phyloP scores from a whole-genome alignment of 495 filamentous ascomycete species.

The Talaromyces trachyspermus region DNA sequence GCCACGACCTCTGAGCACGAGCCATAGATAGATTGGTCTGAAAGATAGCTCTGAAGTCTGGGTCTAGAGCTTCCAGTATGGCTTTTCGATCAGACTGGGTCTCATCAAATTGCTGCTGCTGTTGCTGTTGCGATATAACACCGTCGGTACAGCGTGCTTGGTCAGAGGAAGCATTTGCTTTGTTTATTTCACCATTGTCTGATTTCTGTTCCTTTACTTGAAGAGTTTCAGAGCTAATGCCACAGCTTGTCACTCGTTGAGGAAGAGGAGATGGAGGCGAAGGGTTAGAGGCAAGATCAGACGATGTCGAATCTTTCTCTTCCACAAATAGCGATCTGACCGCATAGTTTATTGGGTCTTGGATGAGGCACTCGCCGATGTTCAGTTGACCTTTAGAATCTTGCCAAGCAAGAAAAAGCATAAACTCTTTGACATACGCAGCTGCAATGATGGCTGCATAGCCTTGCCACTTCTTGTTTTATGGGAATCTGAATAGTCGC shows the following conservation, averaged over 20 bases:
- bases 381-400: background rate
- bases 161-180: background rate
- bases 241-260: too few relatives aligned
- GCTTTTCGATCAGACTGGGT: background rate
- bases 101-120: too few relatives aligned
- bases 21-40: background rate
- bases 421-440: background rate
- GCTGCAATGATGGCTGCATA: background rate
- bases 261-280: too few relatives aligned
- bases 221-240: too few relatives aligned
- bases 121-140: too few relatives aligned
- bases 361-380: background rate
- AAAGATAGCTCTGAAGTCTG: background rate
- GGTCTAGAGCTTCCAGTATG: background rate
- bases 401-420: background rate
- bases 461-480: conserved; percentile 22
- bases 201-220: too few relatives aligned
- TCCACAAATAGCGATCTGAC: background rate
- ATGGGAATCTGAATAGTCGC: conserved; percentile 24
- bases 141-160: background rate
- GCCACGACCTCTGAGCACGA: background rate
- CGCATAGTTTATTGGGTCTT: background rate
- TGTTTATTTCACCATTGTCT: too few relatives aligned
- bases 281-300: too few relatives aligned
- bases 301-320: too few relatives aligned